Conservation (phyloP, 108 stramenopile species). For the Cyclostephanos invisitatus region DNA sequence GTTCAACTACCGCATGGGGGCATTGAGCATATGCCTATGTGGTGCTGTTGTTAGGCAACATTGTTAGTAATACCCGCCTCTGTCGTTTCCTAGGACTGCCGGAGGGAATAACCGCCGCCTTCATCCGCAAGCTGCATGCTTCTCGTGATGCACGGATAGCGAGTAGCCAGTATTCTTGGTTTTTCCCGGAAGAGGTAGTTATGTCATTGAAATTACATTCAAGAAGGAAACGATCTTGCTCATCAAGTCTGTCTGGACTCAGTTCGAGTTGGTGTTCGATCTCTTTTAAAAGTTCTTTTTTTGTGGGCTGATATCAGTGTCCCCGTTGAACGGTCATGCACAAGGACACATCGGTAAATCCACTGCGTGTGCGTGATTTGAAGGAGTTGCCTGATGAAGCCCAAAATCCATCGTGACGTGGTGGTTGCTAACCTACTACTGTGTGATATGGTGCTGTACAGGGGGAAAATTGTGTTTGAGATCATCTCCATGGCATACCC, state of each 20-base stretch:
- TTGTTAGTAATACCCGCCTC: no score
- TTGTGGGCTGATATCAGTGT: not conserved
- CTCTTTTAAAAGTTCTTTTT: not conserved
- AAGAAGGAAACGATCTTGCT: not conserved
- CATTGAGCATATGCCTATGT: no score
- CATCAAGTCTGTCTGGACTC: not conserved
- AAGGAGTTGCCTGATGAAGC: not conserved
- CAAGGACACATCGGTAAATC: not conserved
- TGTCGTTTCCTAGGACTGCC: no score
- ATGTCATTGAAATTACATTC: not conserved
- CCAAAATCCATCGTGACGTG: not conserved
- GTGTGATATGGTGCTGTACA: not conserved
- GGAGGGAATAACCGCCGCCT: no score
- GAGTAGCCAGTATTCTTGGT: not conserved
- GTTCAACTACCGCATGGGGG: no score
- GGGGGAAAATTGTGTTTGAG: not conserved
- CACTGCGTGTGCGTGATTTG: not conserved
- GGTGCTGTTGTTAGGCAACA: no score
- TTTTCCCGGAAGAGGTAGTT: not conserved
- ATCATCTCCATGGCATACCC: no score
- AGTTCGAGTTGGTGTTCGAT: not conserved
- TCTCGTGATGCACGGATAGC: no score
- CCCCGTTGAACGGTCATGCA: not conserved
- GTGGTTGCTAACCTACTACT: not conserved
- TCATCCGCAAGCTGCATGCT: no score